A percentile compares a stretch with the other conserved stretches of the same genome.
These are phyloP conservation scores for Pseudogymnoascus sp. DNA, from an alignment of 2,329 filamentous ascomycete species.

Conservation along the genomic window DNA sequence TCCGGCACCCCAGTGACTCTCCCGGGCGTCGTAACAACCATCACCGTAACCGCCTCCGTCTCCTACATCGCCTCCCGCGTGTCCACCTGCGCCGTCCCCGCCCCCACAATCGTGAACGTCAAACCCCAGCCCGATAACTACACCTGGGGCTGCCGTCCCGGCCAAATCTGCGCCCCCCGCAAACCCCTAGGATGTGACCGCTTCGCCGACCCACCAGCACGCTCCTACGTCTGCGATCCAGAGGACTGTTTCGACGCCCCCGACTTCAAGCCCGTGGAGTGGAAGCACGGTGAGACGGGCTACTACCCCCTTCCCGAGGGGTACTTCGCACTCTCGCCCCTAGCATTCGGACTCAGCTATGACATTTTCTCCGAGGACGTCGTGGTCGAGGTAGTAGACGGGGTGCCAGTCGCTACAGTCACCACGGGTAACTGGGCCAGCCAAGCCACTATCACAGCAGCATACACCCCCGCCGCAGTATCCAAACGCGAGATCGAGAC, in stretches of 20 bases:
- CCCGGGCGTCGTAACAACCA: conserved; percentile 10
- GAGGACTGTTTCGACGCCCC: conserved; percentile 33
- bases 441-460: conserved; percentile 37
- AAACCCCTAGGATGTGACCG: conserved; percentile 33
- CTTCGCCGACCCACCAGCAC: conserved; percentile 32
- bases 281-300: conserved; percentile 37
- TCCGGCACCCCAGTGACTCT: conserved; percentile 1
- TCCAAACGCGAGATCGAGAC: conserved; percentile 35
- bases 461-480: conserved; percentile 18
- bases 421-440: conserved; percentile 49
- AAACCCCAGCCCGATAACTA: conserved; percentile 17
- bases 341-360: conserved; percentile 53
- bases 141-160: conserved; percentile 37
- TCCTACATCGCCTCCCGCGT: not conserved
- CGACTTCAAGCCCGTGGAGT: conserved; percentile 27
- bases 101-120: not conserved
- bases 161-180: conserved; percentile 33
- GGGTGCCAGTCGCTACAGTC: conserved; percentile 31
- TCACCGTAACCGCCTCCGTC: conserved; percentile 9
- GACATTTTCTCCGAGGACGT: conserved; percentile 48
- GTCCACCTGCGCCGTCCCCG: not conserved
- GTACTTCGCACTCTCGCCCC: conserved; percentile 59
- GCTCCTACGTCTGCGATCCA: conserved; percentile 32
- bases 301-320: conserved; percentile 46
- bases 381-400: conserved; percentile 28